phyloP scores from a whole-genome alignment of 352 stramenopile species.

The Blastocystis sp. region DNA sequence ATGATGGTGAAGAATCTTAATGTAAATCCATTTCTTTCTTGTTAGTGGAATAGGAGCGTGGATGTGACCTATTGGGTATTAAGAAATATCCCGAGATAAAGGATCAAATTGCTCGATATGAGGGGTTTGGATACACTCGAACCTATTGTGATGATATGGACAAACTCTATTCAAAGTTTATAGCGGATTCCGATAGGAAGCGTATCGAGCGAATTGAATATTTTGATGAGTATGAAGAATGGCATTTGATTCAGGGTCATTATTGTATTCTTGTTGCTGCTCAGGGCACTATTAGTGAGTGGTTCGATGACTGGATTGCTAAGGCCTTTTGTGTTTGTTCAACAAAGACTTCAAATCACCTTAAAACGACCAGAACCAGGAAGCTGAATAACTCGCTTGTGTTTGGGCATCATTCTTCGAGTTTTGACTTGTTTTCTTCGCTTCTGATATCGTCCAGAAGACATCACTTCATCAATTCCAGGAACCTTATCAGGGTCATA shows the following conservation, averaged over 20 bases:
- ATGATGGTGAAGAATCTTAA: constrained; percentile 87
- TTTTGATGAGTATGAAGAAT: constrained; percentile 87
- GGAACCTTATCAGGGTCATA: too few relatives aligned
- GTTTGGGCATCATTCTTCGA: too few relatives aligned
- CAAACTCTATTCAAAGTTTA: constrained; percentile 84
- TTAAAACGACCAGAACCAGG: too few relatives aligned
- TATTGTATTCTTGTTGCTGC: constrained; percentile 83
- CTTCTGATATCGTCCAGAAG: too few relatives aligned
- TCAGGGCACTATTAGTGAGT: constrained; percentile 68
- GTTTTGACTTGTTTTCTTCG: too few relatives aligned
- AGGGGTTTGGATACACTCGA: constrained; percentile 75
- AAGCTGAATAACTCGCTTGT: too few relatives aligned
- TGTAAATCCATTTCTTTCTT: constrained; percentile 66
- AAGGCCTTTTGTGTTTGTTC: background rate
- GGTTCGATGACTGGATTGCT: constrained; percentile 73
- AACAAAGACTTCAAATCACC: background rate
- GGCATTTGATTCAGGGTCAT: constrained; percentile 83
- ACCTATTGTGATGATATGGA: constrained; percentile 85
- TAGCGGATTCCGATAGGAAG: constrained; percentile 75
- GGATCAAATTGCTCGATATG: constrained; percentile 78
- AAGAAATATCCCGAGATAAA: constrained; percentile 75
- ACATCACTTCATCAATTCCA: too few relatives aligned
- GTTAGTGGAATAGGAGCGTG: constrained; percentile 72
- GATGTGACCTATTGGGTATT: constrained; percentile 83
- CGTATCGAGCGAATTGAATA: constrained; percentile 82